Base-by-base conservation (phyloP, 768 basidiomycete species). In the Clavulina sp. region DNA sequence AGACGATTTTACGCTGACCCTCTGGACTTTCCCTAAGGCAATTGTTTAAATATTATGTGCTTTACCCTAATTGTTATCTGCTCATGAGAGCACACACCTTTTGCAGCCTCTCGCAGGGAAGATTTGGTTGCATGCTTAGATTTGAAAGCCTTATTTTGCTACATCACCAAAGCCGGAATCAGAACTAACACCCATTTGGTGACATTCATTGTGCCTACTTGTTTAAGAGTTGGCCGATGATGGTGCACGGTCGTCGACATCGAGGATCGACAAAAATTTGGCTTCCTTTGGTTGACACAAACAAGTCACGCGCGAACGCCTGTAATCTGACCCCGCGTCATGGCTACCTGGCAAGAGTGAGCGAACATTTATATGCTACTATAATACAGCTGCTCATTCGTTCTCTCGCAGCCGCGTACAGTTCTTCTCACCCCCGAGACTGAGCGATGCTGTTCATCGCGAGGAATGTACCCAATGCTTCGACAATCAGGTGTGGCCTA, bases 381-480 rank as follows among this genome's bases (percentile, higher is more conserved):
- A n/a, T n/a, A n/a, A n/a, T n/a, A n/a, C n/a, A n/a, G n/a, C n/a
- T n/a, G n/a, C n/a, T n/a, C n/a, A n/a, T n/a, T n/a, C n/a, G n/a
- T n/a, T n/a, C n/a, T n/a, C n/a, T n/a, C n/a, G n/a, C n/a, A n/a
- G n/a, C n/a, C n/a, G n/a, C n/a, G n/a, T n/a, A n/a, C n/a, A n/a
- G n/a, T n/a, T n/a, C n/a, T n/a, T n/a, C n/a, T n/a, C n/a, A n/a
- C 69, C 69, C 0, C 85, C 86, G 0, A 73, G 65, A 46, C 66
- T 81, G 0, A 78, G 75, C 3, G 81, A 88, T 55, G 73, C 74
- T 0, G 84, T 89, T 0, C 80, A 91, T 58, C 69, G 91, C 5
- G 88, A 95, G 66, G 92, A 97, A 65, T 99, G 93, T 61, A 95
- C 92, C 0, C 89, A 92, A 54, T 99, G 93, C 61, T 99, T 96